phyloP scores from a whole-genome alignment of 1,139 yeast genomes.

The Scheffersomyces insectosa region DNA sequence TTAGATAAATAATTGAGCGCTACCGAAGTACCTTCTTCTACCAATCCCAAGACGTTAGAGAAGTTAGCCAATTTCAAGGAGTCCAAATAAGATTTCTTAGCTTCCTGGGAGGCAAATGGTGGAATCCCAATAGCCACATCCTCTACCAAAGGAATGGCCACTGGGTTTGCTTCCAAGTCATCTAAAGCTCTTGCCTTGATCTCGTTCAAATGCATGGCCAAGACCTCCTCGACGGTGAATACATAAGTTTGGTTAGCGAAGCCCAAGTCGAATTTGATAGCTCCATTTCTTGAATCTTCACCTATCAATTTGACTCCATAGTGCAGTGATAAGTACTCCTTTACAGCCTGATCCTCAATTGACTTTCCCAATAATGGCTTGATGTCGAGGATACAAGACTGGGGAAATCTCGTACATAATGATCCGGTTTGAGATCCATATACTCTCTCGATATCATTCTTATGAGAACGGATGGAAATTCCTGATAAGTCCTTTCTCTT shows the following conservation, averaged over 20 bases:
- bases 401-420: conserved; percentile 73
- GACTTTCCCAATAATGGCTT: conserved; percentile 73
- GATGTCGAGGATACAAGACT: conserved; percentile 62
- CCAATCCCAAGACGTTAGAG: conserved; percentile 58
- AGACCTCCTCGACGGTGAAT: conserved; percentile 66
- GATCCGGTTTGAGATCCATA: conserved; percentile 80
- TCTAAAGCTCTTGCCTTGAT: conserved; percentile 62
- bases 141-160: conserved; percentile 38
- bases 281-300: conserved; percentile 41
- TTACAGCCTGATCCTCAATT: conserved; percentile 45
- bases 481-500: conserved; percentile 88
- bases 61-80: conserved; percentile 73
- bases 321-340: conserved; percentile 50
- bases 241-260: conserved; percentile 41
- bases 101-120: conserved; percentile 61
- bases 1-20: conserved; percentile 73
- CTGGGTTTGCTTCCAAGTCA: conserved; percentile 32
- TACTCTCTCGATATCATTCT: conserved; percentile 60
- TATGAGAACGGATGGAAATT: conserved; percentile 55
- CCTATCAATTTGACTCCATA: conserved; percentile 59
- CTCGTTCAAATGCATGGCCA: conserved; percentile 80
- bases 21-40: conserved; percentile 90
- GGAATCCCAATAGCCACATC: conserved; percentile 82
- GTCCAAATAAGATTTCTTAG: conserved; percentile 72
- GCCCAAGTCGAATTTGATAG: conserved; percentile 59